Evolutionary conservation across 2,329 filamentous ascomycete genomes (phyloP).

Genomic region (Daldinia sp.): DNA sequence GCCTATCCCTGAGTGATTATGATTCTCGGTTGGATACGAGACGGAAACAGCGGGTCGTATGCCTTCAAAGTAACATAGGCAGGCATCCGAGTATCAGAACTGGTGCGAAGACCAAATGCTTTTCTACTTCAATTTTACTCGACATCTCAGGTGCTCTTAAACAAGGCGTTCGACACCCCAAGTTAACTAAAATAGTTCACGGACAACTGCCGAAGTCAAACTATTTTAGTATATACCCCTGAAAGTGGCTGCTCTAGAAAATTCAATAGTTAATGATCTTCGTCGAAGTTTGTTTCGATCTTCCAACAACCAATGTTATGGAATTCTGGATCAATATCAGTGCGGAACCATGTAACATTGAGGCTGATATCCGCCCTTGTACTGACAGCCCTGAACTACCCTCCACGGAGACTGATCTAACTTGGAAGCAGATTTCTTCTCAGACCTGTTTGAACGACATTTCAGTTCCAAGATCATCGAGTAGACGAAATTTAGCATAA

Average conservation of each 20-base stretch:
- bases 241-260: conserved; percentile 1
- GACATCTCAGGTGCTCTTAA: not conserved
- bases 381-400: not conserved
- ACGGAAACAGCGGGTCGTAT: conserved; percentile 15
- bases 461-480: conserved; percentile 5
- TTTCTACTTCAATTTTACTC: not conserved
- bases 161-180: not conserved
- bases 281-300: conserved; percentile 32
- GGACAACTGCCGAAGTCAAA: conserved; percentile 15
- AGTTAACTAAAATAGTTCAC: conserved; percentile 2
- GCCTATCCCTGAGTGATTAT: not conserved
- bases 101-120: not conserved
- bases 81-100: not conserved
- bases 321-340: conserved; percentile 25
- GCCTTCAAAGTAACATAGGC: not conserved
- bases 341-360: conserved; percentile 26
- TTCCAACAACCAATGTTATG: conserved; percentile 29
- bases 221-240: conserved; percentile 21
- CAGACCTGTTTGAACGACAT: conserved; percentile 16
- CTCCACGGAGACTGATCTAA: conserved; percentile 11
- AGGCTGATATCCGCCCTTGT: conserved; percentile 27
- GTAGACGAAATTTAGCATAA: not conserved
- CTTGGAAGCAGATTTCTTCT: not conserved
- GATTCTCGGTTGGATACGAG: conserved; percentile 4
- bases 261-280: conserved; percentile 26